Evolutionary conservation across 306 rosid genomes (phyloP), one percentile per base, ranked within the genome.

Genomic region (Dryas drummondii): DNA sequence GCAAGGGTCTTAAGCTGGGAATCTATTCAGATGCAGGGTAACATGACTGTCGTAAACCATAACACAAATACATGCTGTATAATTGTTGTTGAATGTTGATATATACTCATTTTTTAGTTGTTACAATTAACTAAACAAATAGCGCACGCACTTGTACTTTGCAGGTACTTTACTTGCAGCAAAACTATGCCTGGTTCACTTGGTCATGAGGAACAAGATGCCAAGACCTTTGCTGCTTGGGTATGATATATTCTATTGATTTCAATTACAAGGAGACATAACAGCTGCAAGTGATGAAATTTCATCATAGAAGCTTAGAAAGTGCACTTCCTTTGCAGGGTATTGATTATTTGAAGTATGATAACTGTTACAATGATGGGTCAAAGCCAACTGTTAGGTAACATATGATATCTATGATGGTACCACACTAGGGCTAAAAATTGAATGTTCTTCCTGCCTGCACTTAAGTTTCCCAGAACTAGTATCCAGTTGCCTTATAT

Each of bases 1-100:
- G 86, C 82, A 91, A 89, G 85, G 99, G 97, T 73, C 97, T 94
- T 61, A 92, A 92, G 87, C 88, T 94, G 53, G 99, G 99, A 70
- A 94, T 94, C 63, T 94, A 94, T 80, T 87, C 99, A 26, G 99
- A 94, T 90, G 94, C 97, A 55, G 99, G 99, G 97, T 94, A 92
- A 79, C 53, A 37, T 55, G 53, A 32, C 56, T 32, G 44, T 8
- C 41, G 7, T 46, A 32, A 59, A 57, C 59, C 51, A 32, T 22
- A 2, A 37, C 7, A 27, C 65, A 75, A 13, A 51, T 54, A 42
- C 63, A 55, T 54, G 32, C 68, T 40, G 46, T 14, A 53, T 60
- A 52, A 5, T 61, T 27, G 68, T 44, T 54, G 32, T 67, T 11
- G 15, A 26, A 72, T 57, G 76, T 7, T 22, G 16, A 72, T 72